Evolutionary conservation across 2,329 filamentous ascomycete genomes (phyloP).

Genomic region (Clonostachys chloroleuca): DNA sequence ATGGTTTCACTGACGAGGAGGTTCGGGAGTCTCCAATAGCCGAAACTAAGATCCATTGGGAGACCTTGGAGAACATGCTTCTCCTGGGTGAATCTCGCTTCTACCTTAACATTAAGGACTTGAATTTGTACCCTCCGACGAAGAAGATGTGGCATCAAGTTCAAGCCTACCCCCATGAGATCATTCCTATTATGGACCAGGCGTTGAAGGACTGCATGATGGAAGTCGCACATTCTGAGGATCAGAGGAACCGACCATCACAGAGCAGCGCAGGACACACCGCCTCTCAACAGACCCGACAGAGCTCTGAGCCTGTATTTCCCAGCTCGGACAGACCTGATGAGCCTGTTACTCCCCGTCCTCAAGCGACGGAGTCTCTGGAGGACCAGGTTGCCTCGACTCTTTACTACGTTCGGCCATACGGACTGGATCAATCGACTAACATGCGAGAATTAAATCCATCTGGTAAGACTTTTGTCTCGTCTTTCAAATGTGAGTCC

Average conservation of each 20-base stretch:
- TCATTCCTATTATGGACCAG: slow-evolving; percentile 95
- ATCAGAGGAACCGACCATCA: slow-evolving; percentile 62
- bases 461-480: slow-evolving; percentile 45
- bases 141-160: slow-evolving; percentile 94
- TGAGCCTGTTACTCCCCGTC: slow-evolving; percentile 30
- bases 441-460: slow-evolving; percentile 95
- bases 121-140: slow-evolving; percentile 90
- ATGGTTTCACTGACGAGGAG: slow-evolving; percentile 77
- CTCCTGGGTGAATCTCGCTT: slow-evolving; percentile 78
- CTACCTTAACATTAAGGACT: slow-evolving; percentile 82
- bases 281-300: slow-evolving; percentile 37
- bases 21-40: slow-evolving; percentile 66
- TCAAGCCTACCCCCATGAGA: slow-evolving; percentile 91
- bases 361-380: slow-evolving; percentile 40
- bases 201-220: slow-evolving; percentile 90
- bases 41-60: slow-evolving; percentile 77
- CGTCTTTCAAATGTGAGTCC: background rate
- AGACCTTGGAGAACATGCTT: slow-evolving; percentile 86
- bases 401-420: slow-evolving; percentile 83
- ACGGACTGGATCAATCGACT: slow-evolving; percentile 78
- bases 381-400: slow-evolving; percentile 78
- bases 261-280: slow-evolving; percentile 48
- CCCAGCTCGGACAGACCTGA: slow-evolving; percentile 74
- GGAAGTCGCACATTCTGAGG: slow-evolving; percentile 78
- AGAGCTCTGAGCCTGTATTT: slow-evolving; percentile 71